A percentile compares a stretch with the other conserved stretches of the same genome.
Conservation (phyloP, 1,284 basidiomycete species). For the Vanrija humicola region DNA sequence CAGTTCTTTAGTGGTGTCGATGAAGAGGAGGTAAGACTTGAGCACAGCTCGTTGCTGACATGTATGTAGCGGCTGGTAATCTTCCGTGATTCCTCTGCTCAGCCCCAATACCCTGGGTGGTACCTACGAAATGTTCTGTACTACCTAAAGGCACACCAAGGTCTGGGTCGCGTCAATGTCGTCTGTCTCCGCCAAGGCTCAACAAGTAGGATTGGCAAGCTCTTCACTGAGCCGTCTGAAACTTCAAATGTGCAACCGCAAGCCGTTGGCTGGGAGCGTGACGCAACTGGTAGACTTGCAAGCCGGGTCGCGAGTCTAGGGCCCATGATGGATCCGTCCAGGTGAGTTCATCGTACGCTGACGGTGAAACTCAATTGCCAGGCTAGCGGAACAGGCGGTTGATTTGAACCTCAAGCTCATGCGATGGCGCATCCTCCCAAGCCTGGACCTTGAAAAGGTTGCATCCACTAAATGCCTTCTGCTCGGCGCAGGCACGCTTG, state of each 20-base stretch:
- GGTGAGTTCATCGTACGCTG: constrained; percentile 36
- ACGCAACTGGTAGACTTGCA: constrained; percentile 73
- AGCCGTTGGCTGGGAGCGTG: constrained; percentile 95
- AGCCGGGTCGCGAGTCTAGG: constrained; percentile 87
- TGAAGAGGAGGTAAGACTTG: constrained; percentile 47
- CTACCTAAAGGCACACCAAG: constrained; percentile 61
- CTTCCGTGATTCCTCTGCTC: constrained; percentile 84
- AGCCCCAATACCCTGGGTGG: constrained; percentile 80
- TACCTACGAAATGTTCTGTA: constrained; percentile 86
- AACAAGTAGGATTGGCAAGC: constrained; percentile 19
- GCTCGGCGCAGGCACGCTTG: constrained; percentile 91
- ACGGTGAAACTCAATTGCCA: constrained; percentile 35
- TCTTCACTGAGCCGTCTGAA: neutral
- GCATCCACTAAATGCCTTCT: constrained; percentile 74
- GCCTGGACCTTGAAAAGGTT: constrained; percentile 82
- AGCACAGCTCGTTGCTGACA: neutral
- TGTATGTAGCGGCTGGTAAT: constrained; percentile 58
- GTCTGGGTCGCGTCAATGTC: constrained; percentile 58
- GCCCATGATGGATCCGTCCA: constrained; percentile 88
- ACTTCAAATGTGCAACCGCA: constrained; percentile 17
- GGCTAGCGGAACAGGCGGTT: constrained; percentile 90
- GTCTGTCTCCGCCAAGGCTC: constrained; percentile 64
- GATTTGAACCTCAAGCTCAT: constrained; percentile 96
- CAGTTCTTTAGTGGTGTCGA: constrained; percentile 55
- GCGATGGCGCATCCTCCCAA: constrained; percentile 93